Evolutionary conservation across 1,139 yeast genomes (phyloP), one percentile per base, ranked within the genome.

Genomic region (Arxiozyma slooffiae): DNA sequence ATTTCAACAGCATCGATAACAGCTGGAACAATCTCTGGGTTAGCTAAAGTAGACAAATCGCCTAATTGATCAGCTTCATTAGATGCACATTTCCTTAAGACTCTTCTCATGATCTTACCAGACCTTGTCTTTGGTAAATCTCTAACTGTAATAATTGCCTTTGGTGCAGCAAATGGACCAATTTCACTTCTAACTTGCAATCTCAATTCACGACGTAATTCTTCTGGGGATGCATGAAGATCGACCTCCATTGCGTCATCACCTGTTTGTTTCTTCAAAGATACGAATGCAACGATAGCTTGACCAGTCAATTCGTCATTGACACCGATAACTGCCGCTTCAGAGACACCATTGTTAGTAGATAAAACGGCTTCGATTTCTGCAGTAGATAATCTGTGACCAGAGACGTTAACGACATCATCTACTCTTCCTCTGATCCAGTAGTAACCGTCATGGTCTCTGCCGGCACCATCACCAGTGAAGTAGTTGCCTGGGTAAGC

Each of bases 391-490:
- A 92, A 78, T 73, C 98, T 85, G 72, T 92, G 98, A 59, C 98
- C 98, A 52, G 95, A 85, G 49, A 92, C 97, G 68, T 92, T 92
- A 61, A 92, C 97, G 57, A 92, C 97, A 65, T 92, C 98, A 70
- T 92, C 98, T 60, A 92, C 97, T 74, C 98, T 86, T 62, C 98
- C 97, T 71, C 96, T 81, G 65, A 92, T 90, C 96, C 97, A 92
- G 76, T 89, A 88, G 78, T 84, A 92, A 49, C 97, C 97, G 66
- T 92, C 97, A 63, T 84, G 82, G 69, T 92, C 98, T 71, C 97
- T 82, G 52, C 95, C 97, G 50, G 97, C 97, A 71, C 97, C 97
- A 70, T 92, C 98, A 66, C 98, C 98, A 23, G 97, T 90, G 77
- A 92, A 92, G 75, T 92, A 92, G 74, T 78, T 84, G 52, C 97